Evolutionary conservation across 805 yeast species (phyloP), one percentile per base, ranked within the genome.

Genomic region (Tetrapisispora nanseiensis): DNA sequence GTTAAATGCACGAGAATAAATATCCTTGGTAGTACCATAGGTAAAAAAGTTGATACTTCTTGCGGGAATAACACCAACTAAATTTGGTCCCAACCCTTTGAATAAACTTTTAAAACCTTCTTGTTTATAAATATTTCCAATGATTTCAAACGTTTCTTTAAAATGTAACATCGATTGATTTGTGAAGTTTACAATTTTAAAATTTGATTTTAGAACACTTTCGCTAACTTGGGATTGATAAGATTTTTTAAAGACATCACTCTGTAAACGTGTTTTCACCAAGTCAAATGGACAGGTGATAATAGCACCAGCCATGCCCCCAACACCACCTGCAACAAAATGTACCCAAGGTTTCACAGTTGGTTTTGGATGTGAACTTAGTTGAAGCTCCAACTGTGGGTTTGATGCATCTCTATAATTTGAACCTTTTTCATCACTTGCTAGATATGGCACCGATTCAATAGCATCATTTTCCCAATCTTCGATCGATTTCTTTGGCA

Each of bases 11-110:
- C 66, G 66, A 7, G 86, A 72, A n/a, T 87, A 62, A 13, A 82
- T 39, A 20, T 84, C 90, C 56, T 92, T 92, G 5, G 94, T 78
- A n/a, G 85, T 71, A n/a, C 97, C 95, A 61, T 92, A 92, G 0
- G 97, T 86, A 70, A 89, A 89, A 61, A 92, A 92, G 63, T 92
- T 92, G 49, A 92, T 94, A 23, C 96, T 83, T 61, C 99, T 74
- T 1, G 99, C 97, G 0, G 99, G 99, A 33, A 92, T 90, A 13
- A 92, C 97, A 41, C 99, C 99, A 15, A 90, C 94, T 51, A 92
- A 69, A 55, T 90, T 92, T 9, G 99, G 98, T 0, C 98, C 98
- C 39, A 92, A 67, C 11, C 99, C 99, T 65, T 85, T 84, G 65
- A 92, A 92, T 36, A 92, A 68, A 4, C 97, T 90, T 33, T 83